phyloP scores from a whole-genome alignment of 2,329 filamentous ascomycete genomes.

The Aureobasidium subglaciale region DNA sequence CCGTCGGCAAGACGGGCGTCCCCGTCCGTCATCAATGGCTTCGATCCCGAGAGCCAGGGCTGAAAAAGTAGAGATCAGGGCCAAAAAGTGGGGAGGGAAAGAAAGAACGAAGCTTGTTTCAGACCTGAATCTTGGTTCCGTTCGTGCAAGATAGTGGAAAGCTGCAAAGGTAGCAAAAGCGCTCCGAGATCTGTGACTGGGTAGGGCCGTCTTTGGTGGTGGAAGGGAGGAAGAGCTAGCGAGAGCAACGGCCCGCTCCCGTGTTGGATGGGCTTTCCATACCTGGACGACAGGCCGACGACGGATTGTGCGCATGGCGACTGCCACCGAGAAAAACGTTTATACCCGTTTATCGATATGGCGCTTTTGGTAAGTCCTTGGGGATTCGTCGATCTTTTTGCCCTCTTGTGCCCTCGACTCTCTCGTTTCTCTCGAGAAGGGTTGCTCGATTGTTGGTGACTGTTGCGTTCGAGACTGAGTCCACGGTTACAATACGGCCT shows the following conservation, averaged over 20 bases:
- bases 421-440: too few relatives aligned
- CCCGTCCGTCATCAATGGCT: not conserved
- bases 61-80: not conserved
- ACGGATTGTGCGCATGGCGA: conserved; percentile 2
- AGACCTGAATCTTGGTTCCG: not conserved
- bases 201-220: not conserved
- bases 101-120: conserved; percentile 7
- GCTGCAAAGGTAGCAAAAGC: too few relatives aligned
- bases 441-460: not conserved
- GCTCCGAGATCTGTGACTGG: not conserved
- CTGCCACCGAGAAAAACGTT: not conserved
- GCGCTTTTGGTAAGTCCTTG: not conserved
- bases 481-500: not conserved
- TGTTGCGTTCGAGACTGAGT: conserved; percentile 8
- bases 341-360: not conserved
- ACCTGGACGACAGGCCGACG: conserved; percentile 3
- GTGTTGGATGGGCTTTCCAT: not conserved
- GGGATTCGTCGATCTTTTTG: not conserved
- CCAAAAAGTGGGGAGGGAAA: not conserved
- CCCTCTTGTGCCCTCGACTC: not conserved
- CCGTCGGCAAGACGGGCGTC: not conserved
- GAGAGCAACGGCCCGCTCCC: conserved; percentile 14
- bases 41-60: not conserved
- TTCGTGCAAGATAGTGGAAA: too few relatives aligned
- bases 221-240: not conserved